Conservation (phyloP, 2,329 filamentous ascomycete species). For the Coniochaeta sp. region DNA sequence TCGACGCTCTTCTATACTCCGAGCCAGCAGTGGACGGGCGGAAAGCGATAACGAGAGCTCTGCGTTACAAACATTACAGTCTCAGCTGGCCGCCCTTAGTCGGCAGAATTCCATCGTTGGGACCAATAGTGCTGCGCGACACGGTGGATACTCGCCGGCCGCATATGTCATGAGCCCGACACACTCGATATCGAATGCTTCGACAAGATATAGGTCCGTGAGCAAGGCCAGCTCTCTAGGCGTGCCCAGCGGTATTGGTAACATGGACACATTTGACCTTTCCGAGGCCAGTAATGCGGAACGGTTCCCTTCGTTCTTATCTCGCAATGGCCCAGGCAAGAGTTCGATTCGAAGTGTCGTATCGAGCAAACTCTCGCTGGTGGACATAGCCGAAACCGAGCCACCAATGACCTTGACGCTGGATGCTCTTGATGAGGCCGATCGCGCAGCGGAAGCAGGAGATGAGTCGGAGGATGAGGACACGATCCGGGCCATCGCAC, state of each 20-base stretch:
- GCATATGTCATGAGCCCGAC: constrained; percentile 62
- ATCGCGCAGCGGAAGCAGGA: constrained; percentile 26
- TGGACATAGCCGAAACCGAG: constrained; percentile 51
- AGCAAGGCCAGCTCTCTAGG: constrained; percentile 40
- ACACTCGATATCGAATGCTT: constrained; percentile 48
- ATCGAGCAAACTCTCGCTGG: constrained; percentile 43
- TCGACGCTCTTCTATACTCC: constrained; percentile 52
- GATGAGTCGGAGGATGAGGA: constrained; percentile 28
- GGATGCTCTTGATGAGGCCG: constrained; percentile 46
- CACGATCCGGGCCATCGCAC: constrained; percentile 24
- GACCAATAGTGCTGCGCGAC: constrained; percentile 57
- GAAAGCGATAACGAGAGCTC: constrained; percentile 12
- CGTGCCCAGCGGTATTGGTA: constrained; percentile 9
- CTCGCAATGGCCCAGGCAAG: constrained; percentile 48
- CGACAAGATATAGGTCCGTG: constrained; percentile 41
- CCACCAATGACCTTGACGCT: constrained; percentile 39
- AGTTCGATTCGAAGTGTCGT: constrained; percentile 42
- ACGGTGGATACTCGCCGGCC: constrained; percentile 62
- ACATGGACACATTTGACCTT: constrained; percentile 21
- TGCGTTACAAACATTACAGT: constrained; percentile 12
- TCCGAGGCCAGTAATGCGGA: constrained; percentile 26
- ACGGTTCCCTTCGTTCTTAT: constrained; percentile 24
- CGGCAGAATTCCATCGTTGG: constrained; percentile 56
- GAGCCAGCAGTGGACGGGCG: constrained; percentile 31
- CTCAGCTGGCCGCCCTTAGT: constrained; percentile 16